Evolutionary conservation across 164 flowering plant genomes (phyloP), one percentile per base, ranked within the genome.

Genomic region (Akebia trifoliata): DNA sequence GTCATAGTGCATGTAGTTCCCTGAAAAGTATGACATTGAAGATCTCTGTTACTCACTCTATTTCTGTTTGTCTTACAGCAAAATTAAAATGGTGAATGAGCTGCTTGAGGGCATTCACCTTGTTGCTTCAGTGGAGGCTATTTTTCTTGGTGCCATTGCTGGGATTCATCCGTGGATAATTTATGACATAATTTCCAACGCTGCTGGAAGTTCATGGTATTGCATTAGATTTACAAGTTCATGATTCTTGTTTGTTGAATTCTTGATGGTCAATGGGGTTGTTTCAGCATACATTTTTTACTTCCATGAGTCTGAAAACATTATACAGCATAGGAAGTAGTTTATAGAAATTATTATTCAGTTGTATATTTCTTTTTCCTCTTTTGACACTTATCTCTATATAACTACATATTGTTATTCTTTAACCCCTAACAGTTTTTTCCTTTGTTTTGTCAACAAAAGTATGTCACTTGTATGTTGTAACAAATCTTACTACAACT

Each of bases 131-230:
- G 64, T 79, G 65, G 99, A 94, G 76, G 97, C 95, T 59, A 72
- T 94, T 60, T 73, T 78, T 69, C 86, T 94, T 37, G 95, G 95
- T 22, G 57, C 72, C n/a, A 80, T 76, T 67, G 81, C 91, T 69
- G 89, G 92, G 37, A 70, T 90, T 60, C 90, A 94, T 78, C 97
- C 97, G 29, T 74, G 81, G 87, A 87, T 86, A 62, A 50, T 94
- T 61, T 82, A 94, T 66, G 83, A 94, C 58, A 90, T 94, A 60
- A 81, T 94, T 57, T 86, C 99, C 10, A 87, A 90, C 81, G 96
- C 99, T 60, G 99, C 99, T 64, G 99, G 99, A 72, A 90, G 75
- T 66, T 94, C 99, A 71, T 81, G 97, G 99, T 94, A 70, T 56
- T 71, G n/a, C 20, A 24, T 28, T 42, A 49, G n/a, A 55, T 38